Evolutionary conservation across 176 grass and related monocot species (phyloP).

Genomic region (Carex kokanica): DNA sequence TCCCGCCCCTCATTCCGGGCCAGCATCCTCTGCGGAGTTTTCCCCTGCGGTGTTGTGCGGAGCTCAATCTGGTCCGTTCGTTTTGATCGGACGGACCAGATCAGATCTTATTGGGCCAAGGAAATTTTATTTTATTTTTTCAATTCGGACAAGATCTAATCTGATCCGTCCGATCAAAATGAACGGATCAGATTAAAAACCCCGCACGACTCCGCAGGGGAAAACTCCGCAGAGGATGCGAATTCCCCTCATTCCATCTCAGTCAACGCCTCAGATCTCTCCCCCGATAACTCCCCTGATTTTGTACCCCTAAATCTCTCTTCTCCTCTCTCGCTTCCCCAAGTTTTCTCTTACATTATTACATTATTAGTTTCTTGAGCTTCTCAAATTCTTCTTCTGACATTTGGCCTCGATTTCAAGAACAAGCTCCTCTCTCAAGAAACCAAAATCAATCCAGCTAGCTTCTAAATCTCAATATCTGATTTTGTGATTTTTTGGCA

Average conservation of each 20-base stretch:
- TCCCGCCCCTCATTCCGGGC: not conserved
- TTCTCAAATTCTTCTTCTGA: conserved; percentile 16
- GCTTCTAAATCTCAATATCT: not conserved
- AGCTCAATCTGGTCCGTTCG: too few species aligned
- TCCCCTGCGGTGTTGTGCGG: too few species aligned
- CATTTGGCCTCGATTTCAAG: conserved; percentile 4
- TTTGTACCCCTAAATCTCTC: not conserved
- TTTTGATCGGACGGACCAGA: too few species aligned
- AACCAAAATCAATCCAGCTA: not conserved
- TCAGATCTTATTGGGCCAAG: too few species aligned
- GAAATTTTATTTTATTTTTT: too few species aligned
- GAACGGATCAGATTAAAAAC: too few species aligned
- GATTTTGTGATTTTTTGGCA: not conserved
- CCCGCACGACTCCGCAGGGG: too few species aligned
- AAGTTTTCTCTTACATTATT: conserved; percentile 17
- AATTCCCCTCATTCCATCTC: too few species aligned
- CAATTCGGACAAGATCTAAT: too few species aligned
- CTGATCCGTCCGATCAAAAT: too few species aligned
- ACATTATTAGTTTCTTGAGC: conserved; percentile 15
- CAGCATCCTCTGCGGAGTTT: too few species aligned
- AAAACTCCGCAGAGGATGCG: too few species aligned
- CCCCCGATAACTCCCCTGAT: not conserved
- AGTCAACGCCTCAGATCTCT: conserved; percentile 32
- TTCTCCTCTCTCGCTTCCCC: not conserved
- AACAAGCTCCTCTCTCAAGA: conserved; percentile 15